Evolutionary conservation across 768 basidiomycete genomes (phyloP).

Genomic region (Hericium rajendrae): DNA sequence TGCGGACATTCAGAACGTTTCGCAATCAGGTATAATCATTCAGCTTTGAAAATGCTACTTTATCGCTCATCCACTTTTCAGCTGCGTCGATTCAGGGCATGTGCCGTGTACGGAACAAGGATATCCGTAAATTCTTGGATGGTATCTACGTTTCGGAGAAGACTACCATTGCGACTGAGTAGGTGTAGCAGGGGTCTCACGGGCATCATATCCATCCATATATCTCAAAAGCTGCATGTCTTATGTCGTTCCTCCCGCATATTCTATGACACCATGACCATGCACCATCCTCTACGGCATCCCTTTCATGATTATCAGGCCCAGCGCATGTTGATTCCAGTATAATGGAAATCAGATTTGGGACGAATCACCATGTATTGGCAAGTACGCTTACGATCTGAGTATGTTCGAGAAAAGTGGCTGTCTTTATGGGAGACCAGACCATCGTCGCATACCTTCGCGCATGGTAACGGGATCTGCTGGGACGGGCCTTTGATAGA

Average conservation of each 20-base stretch:
- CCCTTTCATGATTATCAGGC: no score
- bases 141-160: slow-evolving; percentile 87
- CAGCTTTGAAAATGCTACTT: background rate
- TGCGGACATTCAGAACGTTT: slow-evolving; percentile 94
- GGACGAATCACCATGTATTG: no score
- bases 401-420: no score
- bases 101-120: slow-evolving; percentile 98
- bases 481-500: no score
- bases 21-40: slow-evolving; percentile 69
- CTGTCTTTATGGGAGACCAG: no score
- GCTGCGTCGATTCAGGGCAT: slow-evolving; percentile 96
- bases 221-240: slow-evolving; percentile 22
- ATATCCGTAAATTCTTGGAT: slow-evolving; percentile 98
- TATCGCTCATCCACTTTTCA: slow-evolving; percentile 17
- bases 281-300: background rate
- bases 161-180: slow-evolving; percentile 46
- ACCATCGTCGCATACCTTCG: no score
- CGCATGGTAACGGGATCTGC: no score
- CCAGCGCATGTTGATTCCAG: no score
- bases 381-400: no score
- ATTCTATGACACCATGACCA: slow-evolving; percentile 21
- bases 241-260: slow-evolving; percentile 15
- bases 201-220: background rate
- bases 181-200: background rate
- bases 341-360: no score